Base-by-base conservation (phyloP, 768 basidiomycete species). In the Porphyrellus cyaneotinctus region DNA sequence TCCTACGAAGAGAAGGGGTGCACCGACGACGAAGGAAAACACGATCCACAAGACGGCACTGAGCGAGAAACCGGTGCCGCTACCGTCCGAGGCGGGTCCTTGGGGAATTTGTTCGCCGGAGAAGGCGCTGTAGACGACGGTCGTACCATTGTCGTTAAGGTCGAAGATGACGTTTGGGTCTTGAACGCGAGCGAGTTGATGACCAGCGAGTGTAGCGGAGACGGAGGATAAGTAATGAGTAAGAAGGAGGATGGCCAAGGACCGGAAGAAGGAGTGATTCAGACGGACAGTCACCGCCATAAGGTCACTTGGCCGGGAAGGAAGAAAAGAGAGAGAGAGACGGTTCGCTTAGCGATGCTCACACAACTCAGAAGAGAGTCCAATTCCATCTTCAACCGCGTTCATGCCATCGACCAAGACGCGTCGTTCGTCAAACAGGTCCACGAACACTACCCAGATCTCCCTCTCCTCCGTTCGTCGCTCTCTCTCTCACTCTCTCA, bases 381-480 rank as follows among this genome's bases (percentile, higher is more conserved):
- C 5, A 68, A 84, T 22, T 90, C 92, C 65, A 74, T 93, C 22
- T 95, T 82, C 75, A 93, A 94, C 64, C 85, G 95, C 10, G 65
- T 97, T 1, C 91, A 90, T 57, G 95, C 93, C 8, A 88, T 98
- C 50, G 75, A 75, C 4, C 81, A 88, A 50, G 95, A 97, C 60
- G 76, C 85, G 15, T 56, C 54, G 0, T 97, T 95, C 59, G 85
- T 98, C 1, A 52, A 71, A 14, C 65, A 67, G 18, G 81, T 91
- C 0, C 71, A 75, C 20, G 60, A 70, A 1, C 67, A 71, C 7
- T 87, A 79, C 64, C 66, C 68, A 1, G 63, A 75, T 22, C 65
- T 85, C 15, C 82, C 85, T 0, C 52, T 88, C 10, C 61, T 88
- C 13, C 83, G 87, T 79, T 50, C 24, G 73, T 79, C 51, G 26